Base-by-base conservation (phyloP, 495 filamentous ascomycete species). In the Hypoxylon crocopeplum region DNA sequence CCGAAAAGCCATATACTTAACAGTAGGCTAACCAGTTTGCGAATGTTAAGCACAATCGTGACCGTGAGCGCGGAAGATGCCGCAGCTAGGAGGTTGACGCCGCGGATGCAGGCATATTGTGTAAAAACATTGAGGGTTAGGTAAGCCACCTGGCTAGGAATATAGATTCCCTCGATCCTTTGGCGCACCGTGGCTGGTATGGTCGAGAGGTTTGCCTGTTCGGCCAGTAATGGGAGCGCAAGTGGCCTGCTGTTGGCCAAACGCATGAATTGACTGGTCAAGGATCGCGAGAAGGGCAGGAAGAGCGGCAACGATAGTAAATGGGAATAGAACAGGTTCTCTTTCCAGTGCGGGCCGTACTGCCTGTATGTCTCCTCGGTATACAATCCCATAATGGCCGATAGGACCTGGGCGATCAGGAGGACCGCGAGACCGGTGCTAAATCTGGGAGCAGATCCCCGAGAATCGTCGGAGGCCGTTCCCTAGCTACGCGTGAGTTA, bases 261-360 rank as follows among this genome's bases (percentile, higher is more conserved):
- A 63, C 72, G 75, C 58, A 71, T 59, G 45, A 84, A 81, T 59
- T 86, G 81, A 37, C 69, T 67, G 37, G 59, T 51, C 59, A 86
- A 72, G 5, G 79, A 79, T 13, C 74, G 77, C 24, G 80, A 59
- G 53, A 87, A 84, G 2, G 84, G 82, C 7, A 84, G 47, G 57
- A 86, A 84, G 16, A 87, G 77, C 0, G 90, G 91, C 29, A 97
- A 69, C 3, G 89, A 90, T 13, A 95, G 82, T 15, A 88, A 71
- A 59, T 96, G 92, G 15, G 86, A 89, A 73, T 98, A 99, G 72
- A 99, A 97, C 12, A 99, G 81, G 64, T 95, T 96, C 71, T 98
- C 94, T 61, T 89, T 90, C 92, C 94, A 98, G 75, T 96, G 88
- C 29, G 87, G 86, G 17, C 93, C 92, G 74, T 96, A 89, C 16